Evolutionary conservation across 352 stramenopile species (phyloP).

Genomic region (Globisporangium barbulae): DNA sequence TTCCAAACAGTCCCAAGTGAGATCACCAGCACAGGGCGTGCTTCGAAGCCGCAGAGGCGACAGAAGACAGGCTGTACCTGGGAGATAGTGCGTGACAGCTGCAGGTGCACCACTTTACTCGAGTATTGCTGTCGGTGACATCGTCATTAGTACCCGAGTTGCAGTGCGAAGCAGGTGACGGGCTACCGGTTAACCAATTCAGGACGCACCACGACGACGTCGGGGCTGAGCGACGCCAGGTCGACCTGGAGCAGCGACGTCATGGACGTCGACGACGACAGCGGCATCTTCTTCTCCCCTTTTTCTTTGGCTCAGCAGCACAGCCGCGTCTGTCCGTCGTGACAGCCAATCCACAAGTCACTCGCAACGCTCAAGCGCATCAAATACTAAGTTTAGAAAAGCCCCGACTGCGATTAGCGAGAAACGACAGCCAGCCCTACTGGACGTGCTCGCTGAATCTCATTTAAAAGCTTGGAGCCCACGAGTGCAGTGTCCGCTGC

Average conservation of each 20-base stretch:
- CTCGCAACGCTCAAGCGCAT: no score
- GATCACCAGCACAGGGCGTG: neutral
- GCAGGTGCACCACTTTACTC: slow-evolving; percentile 22
- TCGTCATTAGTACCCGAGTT: neutral
- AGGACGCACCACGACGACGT: slow-evolving; percentile 20
- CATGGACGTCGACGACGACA: slow-evolving; percentile 22
- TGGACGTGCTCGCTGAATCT: no score
- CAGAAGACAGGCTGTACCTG: slow-evolving; percentile 3
- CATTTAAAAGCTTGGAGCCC: no score
- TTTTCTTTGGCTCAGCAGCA: neutral
- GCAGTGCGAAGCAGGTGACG: neutral
- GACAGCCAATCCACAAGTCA: no score
- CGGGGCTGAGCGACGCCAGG: slow-evolving; percentile 19
- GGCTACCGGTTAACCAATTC: neutral
- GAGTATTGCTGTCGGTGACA: slow-evolving; percentile 21
- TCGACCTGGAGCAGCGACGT: slow-evolving; percentile 30
- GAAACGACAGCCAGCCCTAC: no score
- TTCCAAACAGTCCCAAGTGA: neutral
- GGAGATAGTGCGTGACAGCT: slow-evolving; percentile 16
- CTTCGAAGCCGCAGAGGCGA: neutral
- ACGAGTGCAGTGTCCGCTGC: no score
- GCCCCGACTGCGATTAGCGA: no score
- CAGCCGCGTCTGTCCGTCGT: no score
- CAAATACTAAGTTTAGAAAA: no score
- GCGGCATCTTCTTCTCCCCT: slow-evolving; percentile 1